Conservation (phyloP, 768 basidiomycete genomes). For the Boletellus emodensis region DNA sequence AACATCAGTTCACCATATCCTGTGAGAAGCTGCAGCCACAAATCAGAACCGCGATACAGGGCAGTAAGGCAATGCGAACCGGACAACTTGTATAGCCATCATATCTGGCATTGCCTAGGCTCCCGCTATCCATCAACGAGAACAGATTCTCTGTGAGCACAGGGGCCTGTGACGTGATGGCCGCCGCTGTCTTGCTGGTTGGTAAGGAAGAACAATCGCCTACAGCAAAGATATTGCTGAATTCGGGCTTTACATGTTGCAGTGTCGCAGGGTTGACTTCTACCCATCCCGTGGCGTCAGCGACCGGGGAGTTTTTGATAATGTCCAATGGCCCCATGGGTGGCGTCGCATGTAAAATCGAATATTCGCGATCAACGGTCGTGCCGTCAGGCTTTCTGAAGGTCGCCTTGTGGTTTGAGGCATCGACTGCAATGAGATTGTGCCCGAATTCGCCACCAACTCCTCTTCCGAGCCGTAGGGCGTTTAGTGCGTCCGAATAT, state of each 20-base stretch:
- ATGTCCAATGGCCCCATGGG: constrained; percentile 87
- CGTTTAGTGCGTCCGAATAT: constrained; percentile 84
- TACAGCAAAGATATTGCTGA: constrained; percentile 78
- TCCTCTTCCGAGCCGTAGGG: constrained; percentile 71
- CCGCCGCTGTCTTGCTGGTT: constrained; percentile 95
- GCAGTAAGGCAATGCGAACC: constrained; percentile 40
- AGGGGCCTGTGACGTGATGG: constrained; percentile 87
- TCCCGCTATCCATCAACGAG: constrained; percentile 69
- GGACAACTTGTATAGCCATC: constrained; percentile 90
- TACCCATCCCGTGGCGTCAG: constrained; percentile 87
- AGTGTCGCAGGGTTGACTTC: constrained; percentile 78
- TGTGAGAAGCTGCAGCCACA: constrained; percentile 57
- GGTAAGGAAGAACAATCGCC: constrained; percentile 93
- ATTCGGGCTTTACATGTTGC: constrained; percentile 78
- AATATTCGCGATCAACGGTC: constrained; percentile 70
- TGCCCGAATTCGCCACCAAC: constrained; percentile 79
- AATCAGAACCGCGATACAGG: constrained; percentile 1
- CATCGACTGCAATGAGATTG: constrained; percentile 76
- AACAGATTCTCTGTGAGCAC: constrained; percentile 88
- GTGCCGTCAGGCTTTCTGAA: constrained; percentile 79
- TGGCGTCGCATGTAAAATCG: constrained; percentile 81
- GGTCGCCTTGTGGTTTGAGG: constrained; percentile 67
- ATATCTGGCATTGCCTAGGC: constrained; percentile 65
- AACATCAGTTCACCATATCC: constrained; percentile 82
- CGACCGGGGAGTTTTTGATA: constrained; percentile 72